Conservation (phyloP, 2,329 filamentous ascomycete species). For the Aspergillus sp. region DNA sequence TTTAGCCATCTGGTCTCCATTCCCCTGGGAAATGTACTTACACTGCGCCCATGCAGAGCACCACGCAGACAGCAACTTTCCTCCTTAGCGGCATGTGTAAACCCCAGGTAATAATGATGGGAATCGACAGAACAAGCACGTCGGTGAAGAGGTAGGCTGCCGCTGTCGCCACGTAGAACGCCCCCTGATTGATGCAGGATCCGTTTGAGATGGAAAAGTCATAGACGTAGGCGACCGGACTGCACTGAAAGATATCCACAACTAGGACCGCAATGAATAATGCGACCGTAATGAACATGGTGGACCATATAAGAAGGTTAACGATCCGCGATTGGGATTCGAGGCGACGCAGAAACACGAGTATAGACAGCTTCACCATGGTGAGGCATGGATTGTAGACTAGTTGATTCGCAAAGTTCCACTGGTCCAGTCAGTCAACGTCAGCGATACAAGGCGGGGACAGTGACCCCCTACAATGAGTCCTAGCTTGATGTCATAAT, state of each 20-base stretch:
- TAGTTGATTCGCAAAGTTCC: constrained; percentile 32
- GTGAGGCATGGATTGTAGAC: constrained; percentile 35
- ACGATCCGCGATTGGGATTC: constrained; percentile 28
- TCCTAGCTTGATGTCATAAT: constrained; percentile 18
- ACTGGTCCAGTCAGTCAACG: constrained; percentile 9
- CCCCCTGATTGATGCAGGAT: constrained; percentile 32
- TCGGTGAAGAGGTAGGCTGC: constrained; percentile 36
- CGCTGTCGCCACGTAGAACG: constrained; percentile 31
- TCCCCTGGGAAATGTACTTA: constrained; percentile 10
- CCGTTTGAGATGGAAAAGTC: constrained; percentile 22
- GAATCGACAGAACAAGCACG: constrained; percentile 32
- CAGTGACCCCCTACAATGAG: constrained; percentile 17
- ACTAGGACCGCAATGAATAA: constrained; percentile 29
- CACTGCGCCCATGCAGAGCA: constrained; percentile 33
- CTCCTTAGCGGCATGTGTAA: constrained; percentile 31
- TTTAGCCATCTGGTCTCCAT: not conserved
- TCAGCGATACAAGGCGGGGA: not conserved
- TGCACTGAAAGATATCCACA: constrained; percentile 36
- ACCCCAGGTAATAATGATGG: constrained; percentile 33
- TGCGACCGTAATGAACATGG: constrained; percentile 21
- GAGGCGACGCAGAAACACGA: constrained; percentile 34
- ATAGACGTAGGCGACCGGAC: constrained; percentile 29
- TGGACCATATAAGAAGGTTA: constrained; percentile 24
- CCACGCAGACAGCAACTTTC: constrained; percentile 33
- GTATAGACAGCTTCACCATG: constrained; percentile 33